phyloP scores from a whole-genome alignment of 805 yeast species.

The Candida ficus region DNA sequence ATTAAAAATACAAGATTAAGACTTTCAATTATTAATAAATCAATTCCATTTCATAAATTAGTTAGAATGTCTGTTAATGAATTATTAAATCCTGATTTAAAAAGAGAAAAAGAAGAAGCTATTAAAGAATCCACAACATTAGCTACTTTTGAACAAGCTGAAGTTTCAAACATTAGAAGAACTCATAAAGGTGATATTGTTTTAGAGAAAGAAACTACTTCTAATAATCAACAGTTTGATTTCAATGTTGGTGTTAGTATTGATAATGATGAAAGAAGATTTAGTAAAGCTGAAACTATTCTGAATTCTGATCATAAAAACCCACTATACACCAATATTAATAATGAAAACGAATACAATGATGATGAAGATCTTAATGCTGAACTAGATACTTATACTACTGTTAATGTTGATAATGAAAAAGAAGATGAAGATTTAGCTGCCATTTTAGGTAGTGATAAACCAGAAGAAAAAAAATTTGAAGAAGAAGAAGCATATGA shows the following conservation, averaged over 20 bases:
- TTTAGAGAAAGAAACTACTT: slow-evolving; percentile 46
- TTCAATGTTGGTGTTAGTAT: slow-evolving; percentile 26
- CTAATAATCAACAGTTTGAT: slow-evolving; percentile 21
- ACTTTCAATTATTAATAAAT: slow-evolving; percentile 48
- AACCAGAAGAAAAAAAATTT: slow-evolving; percentile 9
- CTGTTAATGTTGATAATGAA: slow-evolving; percentile 3
- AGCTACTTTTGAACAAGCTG: slow-evolving; percentile 57
- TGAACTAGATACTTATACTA: slow-evolving; percentile 13
- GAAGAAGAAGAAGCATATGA: slow-evolving; percentile 16
- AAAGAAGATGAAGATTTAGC: slow-evolving; percentile 34
- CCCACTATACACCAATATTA: slow-evolving; percentile 12
- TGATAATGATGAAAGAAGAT: slow-evolving; percentile 20
- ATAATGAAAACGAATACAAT: slow-evolving; percentile 8
- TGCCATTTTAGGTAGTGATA: slow-evolving; percentile 25
- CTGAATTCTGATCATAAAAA: slow-evolving; percentile 13
- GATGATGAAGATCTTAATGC: slow-evolving; percentile 25
- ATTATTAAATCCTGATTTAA: slow-evolving; percentile 70
- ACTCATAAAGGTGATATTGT: slow-evolving; percentile 88
- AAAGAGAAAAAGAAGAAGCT: slow-evolving; percentile 63
- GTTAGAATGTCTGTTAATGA: slow-evolving; percentile 69
- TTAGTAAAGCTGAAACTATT: slow-evolving; percentile 13
- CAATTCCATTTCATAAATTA: slow-evolving; percentile 50
- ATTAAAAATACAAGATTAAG: slow-evolving; percentile 53
- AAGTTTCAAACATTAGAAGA: slow-evolving; percentile 61
- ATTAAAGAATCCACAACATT: slow-evolving; percentile 64